A percentile compares a stretch with the other conserved stretches of the same genome.
phyloP scores from a whole-genome alignment of 2,329 filamentous ascomycete species.

The Didymella glomerata region DNA sequence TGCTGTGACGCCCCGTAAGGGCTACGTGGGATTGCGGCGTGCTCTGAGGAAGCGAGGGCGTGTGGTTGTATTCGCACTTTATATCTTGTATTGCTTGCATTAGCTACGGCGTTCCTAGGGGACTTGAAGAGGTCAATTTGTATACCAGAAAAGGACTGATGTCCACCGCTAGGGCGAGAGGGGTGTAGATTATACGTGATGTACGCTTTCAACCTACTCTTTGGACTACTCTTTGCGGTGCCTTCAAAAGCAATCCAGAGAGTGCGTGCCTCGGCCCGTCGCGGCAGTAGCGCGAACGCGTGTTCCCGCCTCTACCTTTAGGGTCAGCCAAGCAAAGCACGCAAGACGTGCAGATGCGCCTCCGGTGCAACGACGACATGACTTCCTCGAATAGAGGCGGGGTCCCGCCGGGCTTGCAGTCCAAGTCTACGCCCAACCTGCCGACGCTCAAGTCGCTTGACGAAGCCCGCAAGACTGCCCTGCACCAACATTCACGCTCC shows the following conservation, averaged over 20 bases:
- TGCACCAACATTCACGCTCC: background rate
- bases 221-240: background rate
- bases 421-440: slow-evolving; percentile 58
- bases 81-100: slow-evolving; percentile 23
- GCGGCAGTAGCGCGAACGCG: slow-evolving; percentile 26
- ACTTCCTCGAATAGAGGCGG: slow-evolving; percentile 28
- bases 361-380: slow-evolving; percentile 38
- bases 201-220: background rate
- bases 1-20: background rate
- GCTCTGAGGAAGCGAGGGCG: background rate
- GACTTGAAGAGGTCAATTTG: slow-evolving; percentile 9
- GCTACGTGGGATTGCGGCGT: background rate
- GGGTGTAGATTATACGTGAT: slow-evolving; percentile 11
- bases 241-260: background rate
- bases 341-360: slow-evolving; percentile 27
- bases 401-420: slow-evolving; percentile 54
- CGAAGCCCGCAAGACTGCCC: slow-evolving; percentile 13
- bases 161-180: slow-evolving; percentile 1
- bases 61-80: background rate
- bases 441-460: slow-evolving; percentile 52
- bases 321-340: slow-evolving; percentile 31
- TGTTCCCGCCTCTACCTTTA: slow-evolving; percentile 16
- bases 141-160: slow-evolving; percentile 17
- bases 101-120: slow-evolving; percentile 20
- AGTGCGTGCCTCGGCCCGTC: slow-evolving; percentile 19